Percentiles rank a stretch among this genome's conserved stretches.
Conservation (phyloP, 2,329 filamentous ascomycete genomes). For the Huntiella abstrusa region DNA sequence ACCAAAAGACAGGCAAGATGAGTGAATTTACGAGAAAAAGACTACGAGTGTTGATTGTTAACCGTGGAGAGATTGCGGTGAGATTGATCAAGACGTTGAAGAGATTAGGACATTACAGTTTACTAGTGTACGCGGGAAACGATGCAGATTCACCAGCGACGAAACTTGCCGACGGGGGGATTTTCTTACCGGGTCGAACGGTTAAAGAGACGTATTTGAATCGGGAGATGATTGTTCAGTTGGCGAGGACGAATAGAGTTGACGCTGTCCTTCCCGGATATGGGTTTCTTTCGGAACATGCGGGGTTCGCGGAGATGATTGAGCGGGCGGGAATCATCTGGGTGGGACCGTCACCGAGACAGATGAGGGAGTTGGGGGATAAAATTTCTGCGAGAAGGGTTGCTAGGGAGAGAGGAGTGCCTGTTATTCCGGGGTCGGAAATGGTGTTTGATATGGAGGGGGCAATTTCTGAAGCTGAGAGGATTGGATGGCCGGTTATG, state of each 20-base stretch:
- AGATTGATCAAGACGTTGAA: slow-evolving; percentile 50
- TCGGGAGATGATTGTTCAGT: slow-evolving; percentile 36
- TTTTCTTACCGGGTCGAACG: slow-evolving; percentile 37
- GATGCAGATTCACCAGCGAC: slow-evolving; percentile 52
- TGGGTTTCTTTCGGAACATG: slow-evolving; percentile 46
- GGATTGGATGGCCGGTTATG: slow-evolving; percentile 22
- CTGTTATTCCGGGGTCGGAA: slow-evolving; percentile 19
- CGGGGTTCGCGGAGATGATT: slow-evolving; percentile 37
- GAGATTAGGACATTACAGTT: slow-evolving; percentile 46
- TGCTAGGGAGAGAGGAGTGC: slow-evolving; percentile 17
- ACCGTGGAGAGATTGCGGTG: slow-evolving; percentile 57
- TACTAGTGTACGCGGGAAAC: slow-evolving; percentile 46
- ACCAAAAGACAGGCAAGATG: background rate
- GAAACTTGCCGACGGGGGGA: slow-evolving; percentile 44
- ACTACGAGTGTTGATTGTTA: slow-evolving; percentile 40
- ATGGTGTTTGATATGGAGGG: slow-evolving; percentile 8
- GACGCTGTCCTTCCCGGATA: slow-evolving; percentile 49
- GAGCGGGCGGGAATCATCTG: slow-evolving; percentile 35
- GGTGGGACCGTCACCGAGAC: slow-evolving; percentile 35
- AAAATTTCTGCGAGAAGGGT: slow-evolving; percentile 22
- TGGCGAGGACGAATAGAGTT: slow-evolving; percentile 28
- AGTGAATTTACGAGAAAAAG: too few species aligned
- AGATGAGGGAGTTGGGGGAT: slow-evolving; percentile 21
- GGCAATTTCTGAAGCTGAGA: slow-evolving; percentile 15
- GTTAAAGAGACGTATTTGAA: slow-evolving; percentile 41